Base-by-base conservation (phyloP, 164 flowering plant species). In the Liriodendron chinense region DNA sequence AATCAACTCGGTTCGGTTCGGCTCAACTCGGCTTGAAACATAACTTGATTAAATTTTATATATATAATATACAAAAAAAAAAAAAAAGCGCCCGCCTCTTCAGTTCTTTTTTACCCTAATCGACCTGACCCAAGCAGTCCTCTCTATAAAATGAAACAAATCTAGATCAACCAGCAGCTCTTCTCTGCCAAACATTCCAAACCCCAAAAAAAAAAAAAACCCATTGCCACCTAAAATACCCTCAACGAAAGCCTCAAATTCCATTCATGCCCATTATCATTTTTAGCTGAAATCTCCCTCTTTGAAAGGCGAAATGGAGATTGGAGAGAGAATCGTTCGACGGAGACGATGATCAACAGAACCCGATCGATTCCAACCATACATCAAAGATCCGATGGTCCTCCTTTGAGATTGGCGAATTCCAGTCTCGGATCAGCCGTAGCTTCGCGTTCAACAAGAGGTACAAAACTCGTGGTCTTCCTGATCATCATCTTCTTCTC, bases 391-490 rank as follows among this genome's bases (percentile, higher is more conserved):
- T 16, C 47, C 74, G 20, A 10, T 34, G 74, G n/a, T 64, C 76
- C 49, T 68, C 61, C 68, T 75, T 78, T 59, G 74, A 79, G 69
- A 76, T 72, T 34, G 77, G 74, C 9, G 72, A 77, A 16, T 43
- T 75, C 66, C 68, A 75, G 24, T 63, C n/a, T 57, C 72, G 68
- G 65, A 62, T 76, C 26, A 47, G 65, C 23, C 83, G 77, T 14
- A 24, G 16, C 57, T 70, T 73, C 25, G 9, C 20, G 18, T 80
- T 76, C 85, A 81, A 80, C 69, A 88, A 86, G 75, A 82, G 87
- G 84, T 88, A 86, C 75, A 76, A 86, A 69, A n/a, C 82, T 88
- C n/a, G 90, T 87, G 0, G 78, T 94, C 63, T 43, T 89, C 74
- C 49, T 87, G 9, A 24, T 88, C 49, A 6, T 87, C 20, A 20